Evolutionary conservation across 2,329 filamentous ascomycete genomes (phyloP).

Genomic region (Trichoderma koningiopsis): DNA sequence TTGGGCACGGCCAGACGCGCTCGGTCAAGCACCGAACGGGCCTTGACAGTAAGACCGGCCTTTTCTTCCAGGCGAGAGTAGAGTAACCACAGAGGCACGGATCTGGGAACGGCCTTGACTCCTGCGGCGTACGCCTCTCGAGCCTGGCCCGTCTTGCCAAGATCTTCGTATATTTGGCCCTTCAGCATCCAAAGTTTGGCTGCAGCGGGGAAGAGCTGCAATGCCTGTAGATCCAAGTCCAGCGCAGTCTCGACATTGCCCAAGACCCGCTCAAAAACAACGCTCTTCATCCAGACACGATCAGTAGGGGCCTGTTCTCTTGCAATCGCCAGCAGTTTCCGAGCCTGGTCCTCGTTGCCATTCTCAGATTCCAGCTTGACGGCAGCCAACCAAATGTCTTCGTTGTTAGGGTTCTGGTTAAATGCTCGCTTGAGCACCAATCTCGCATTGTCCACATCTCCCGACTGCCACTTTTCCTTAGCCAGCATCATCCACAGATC

Average conservation of each 20-base stretch:
- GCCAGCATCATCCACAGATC: constrained; percentile 95
- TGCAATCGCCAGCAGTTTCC: constrained; percentile 78
- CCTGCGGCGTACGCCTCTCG: constrained; percentile 88
- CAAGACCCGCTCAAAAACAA: constrained; percentile 86
- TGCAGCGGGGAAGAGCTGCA: constrained; percentile 81
- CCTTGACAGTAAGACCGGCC: constrained; percentile 81
- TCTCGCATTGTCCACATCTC: constrained; percentile 83
- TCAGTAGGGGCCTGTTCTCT: constrained; percentile 90
- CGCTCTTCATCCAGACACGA: constrained; percentile 95
- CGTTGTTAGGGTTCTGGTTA: constrained; percentile 92
- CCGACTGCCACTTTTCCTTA: constrained; percentile 89
- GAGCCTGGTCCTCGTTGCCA: constrained; percentile 76
- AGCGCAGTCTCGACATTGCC: constrained; percentile 79
- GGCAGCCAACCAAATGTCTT: constrained; percentile 95
- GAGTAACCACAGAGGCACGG: constrained; percentile 86
- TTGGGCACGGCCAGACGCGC: constrained; percentile 87
- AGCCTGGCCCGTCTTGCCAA: constrained; percentile 78
- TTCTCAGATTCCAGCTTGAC: constrained; percentile 96
- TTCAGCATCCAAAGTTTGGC: constrained; percentile 98
- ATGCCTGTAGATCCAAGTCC: constrained; percentile 81
- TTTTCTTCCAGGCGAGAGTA: constrained; percentile 87
- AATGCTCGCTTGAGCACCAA: constrained; percentile 86
- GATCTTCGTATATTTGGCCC: constrained; percentile 91
- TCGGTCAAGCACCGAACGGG: constrained; percentile 88
- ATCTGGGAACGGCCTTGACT: constrained; percentile 81